A percentile compares a stretch with the other conserved stretches of the same genome.
Evolutionary conservation across 768 basidiomycete genomes (phyloP).

Genomic region (Rhizopogon vinicolor): DNA sequence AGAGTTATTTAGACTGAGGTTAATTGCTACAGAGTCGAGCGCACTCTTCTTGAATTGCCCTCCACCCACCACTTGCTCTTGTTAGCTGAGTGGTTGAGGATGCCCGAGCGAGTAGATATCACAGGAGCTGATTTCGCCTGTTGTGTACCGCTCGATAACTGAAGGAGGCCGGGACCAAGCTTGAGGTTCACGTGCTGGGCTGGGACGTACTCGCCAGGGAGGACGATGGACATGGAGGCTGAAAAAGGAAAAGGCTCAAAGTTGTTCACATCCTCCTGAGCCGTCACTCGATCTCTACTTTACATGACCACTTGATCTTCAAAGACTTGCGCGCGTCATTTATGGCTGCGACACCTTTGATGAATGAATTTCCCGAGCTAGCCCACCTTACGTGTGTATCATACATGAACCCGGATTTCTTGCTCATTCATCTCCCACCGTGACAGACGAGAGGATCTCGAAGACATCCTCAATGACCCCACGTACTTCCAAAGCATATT

Average conservation of each 20-base stretch:
- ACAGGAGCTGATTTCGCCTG: conserved; percentile 17
- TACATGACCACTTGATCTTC: background rate
- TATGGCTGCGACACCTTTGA: conserved; percentile 37
- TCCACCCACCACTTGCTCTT: conserved; percentile 88
- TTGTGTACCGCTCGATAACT: conserved; percentile 32
- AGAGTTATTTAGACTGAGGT: background rate
- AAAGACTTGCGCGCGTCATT: background rate
- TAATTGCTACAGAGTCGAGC: conserved; percentile 19
- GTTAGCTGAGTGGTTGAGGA: conserved; percentile 65
- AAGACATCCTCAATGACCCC: conserved; percentile 80
- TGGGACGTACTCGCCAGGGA: conserved; percentile 79
- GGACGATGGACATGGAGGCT: conserved; percentile 50
- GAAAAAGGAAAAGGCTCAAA: conserved; percentile 2
- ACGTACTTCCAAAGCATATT: conserved; percentile 86
- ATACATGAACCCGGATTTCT: background rate
- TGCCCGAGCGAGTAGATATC: conserved; percentile 65
- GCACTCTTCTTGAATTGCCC: conserved; percentile 75
- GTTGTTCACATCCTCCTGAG: background rate
- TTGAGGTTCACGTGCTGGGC: conserved; percentile 78
- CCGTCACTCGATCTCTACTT: background rate
- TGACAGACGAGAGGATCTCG: conserved; percentile 79
- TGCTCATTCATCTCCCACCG: conserved; percentile 8
- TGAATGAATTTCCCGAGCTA: conserved; percentile 69
- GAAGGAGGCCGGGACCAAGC: conserved; percentile 79
- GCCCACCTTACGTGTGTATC: conserved; percentile 61